phyloP scores from a whole-genome alignment of 179 eudicot genomes.

The Amaranthus tricolor region DNA sequence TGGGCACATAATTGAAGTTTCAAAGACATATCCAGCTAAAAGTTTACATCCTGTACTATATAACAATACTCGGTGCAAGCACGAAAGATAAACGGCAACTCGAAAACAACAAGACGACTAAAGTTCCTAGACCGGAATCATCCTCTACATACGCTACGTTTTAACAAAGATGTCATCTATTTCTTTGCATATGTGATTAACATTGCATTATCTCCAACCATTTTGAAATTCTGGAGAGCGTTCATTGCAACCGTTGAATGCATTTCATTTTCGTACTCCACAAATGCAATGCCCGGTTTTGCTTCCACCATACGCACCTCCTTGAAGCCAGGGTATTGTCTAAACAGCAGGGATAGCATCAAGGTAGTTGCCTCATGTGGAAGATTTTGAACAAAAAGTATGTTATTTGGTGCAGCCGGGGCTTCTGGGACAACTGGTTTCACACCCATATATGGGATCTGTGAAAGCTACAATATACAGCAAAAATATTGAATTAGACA shows the following conservation, averaged over 20 bases:
- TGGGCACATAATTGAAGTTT: slow-evolving; percentile 7
- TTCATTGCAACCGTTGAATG: slow-evolving; percentile 85
- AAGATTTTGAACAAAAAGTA: slow-evolving; percentile 81
- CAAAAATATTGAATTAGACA: slow-evolving; percentile 3
- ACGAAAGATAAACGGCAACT: neutral
- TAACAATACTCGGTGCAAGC: slow-evolving; percentile 12
- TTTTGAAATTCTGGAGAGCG: slow-evolving; percentile 75
- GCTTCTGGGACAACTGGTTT: slow-evolving; percentile 65
- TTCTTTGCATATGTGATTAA: slow-evolving; percentile 88
- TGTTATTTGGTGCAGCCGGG: slow-evolving; percentile 88
- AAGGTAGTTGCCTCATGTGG: slow-evolving; percentile 77
- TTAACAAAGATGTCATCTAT: slow-evolving; percentile 30
- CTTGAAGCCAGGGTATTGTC: slow-evolving; percentile 83
- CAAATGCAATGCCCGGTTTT: slow-evolving; percentile 90
- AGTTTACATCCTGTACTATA: slow-evolving; percentile 22
- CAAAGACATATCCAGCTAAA: neutral
- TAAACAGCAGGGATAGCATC: slow-evolving; percentile 85
- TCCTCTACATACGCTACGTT: neutral
- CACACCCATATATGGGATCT: slow-evolving; percentile 70
- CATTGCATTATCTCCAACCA: slow-evolving; percentile 67
- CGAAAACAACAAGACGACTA: slow-evolving; percentile 5
- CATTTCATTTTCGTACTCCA: slow-evolving; percentile 86
- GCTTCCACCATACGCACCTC: slow-evolving; percentile 97
- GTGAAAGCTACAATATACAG: slow-evolving; percentile 59
- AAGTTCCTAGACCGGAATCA: slow-evolving; percentile 3